These are phyloP conservation scores for Colletotrichum godetiae DNA, from an alignment of 2,329 filamentous ascomycete genomes.

Conservation along the genomic window DNA sequence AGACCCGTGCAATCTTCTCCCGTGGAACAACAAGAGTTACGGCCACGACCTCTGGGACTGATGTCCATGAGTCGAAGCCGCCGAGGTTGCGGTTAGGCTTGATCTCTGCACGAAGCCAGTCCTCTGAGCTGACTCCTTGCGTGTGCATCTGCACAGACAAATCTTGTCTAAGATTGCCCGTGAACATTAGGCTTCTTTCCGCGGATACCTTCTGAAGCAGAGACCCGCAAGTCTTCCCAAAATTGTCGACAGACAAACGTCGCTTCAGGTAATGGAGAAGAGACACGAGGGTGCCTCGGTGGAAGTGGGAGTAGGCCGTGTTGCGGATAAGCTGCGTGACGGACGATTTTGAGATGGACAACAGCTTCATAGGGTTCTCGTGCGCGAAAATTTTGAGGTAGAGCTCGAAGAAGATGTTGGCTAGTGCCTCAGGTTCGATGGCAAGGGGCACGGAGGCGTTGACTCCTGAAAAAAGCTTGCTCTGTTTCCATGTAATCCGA, in stretches of 20 bases:
- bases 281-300: constrained; percentile 52
- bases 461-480: constrained; percentile 44
- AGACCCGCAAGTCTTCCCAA: constrained; percentile 42
- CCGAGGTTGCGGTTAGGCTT: constrained; percentile 38
- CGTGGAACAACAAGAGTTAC: constrained; percentile 51
- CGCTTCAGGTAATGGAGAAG: constrained; percentile 51
- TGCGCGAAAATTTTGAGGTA: constrained; percentile 58
- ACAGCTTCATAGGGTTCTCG: constrained; percentile 46
- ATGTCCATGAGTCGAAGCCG: constrained; percentile 50
- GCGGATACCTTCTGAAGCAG: constrained; percentile 45
- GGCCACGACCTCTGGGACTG: constrained; percentile 49
- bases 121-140: constrained; percentile 46
- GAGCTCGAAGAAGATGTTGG: constrained; percentile 50
- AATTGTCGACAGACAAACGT: constrained; percentile 47
- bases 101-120: constrained; percentile 41
- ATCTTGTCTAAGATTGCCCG: constrained; percentile 48
- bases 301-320: constrained; percentile 44
- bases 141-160: constrained; percentile 49
- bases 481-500: constrained; percentile 51
- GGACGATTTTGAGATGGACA: constrained; percentile 21
- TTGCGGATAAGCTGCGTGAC: constrained; percentile 19
- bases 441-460: constrained; percentile 39
- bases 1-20: constrained; percentile 42
- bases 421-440: constrained; percentile 52
- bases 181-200: constrained; percentile 44